Conservation (phyloP, 768 basidiomycete genomes). For the Suillus bovinus region DNA sequence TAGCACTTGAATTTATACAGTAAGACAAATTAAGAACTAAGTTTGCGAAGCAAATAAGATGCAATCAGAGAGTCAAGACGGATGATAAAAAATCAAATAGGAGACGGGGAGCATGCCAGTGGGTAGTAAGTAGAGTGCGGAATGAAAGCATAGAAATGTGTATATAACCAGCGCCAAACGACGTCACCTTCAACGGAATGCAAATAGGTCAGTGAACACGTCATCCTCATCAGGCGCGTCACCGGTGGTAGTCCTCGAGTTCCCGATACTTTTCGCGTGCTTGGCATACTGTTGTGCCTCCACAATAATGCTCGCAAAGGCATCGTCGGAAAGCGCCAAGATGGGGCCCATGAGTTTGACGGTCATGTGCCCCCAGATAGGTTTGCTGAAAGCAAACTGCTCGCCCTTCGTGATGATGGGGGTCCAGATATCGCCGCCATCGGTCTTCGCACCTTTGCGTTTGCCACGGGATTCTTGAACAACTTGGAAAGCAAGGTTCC, state of each 20-base stretch:
- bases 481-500: conserved; percentile 3
- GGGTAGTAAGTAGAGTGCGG: no score
- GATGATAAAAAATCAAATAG: no score
- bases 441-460: no score
- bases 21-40: no score
- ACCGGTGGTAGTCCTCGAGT: neutral
- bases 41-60: no score
- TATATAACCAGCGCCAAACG: no score
- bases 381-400: conserved; percentile 9
- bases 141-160: no score
- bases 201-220: neutral
- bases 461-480: neutral
- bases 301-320: conserved; percentile 10
- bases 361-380: conserved; percentile 14
- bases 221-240: neutral
- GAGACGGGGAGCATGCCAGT: no score
- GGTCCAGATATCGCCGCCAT: conserved; percentile 6
- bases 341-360: conserved; percentile 10
- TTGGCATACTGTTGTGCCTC: conserved; percentile 2
- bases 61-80: no score
- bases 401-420: conserved; percentile 4
- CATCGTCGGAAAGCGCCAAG: conserved; percentile 8
- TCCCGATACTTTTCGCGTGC: neutral
- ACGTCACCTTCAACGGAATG: neutral
- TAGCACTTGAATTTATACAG: no score